Evolutionary conservation across 805 yeast species (phyloP), one percentile per base, ranked within the genome.

Genomic region (Lipomyces sp.): DNA sequence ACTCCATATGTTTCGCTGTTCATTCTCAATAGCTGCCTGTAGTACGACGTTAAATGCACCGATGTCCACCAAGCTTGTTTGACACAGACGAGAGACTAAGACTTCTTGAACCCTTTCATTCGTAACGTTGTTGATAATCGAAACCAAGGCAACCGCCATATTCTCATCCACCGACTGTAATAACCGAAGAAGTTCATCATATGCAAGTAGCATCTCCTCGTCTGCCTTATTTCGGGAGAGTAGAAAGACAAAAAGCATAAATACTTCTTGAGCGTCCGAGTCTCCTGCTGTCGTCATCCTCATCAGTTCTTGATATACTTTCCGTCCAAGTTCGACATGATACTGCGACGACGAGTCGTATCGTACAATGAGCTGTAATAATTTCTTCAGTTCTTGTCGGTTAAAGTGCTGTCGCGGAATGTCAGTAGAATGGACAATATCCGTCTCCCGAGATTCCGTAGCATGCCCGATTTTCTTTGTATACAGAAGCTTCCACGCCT

Each of bases 401-500:
- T 58, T 48, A 33, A 68, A 66, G 11, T 53, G 60, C 18, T 29
- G 33, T 7, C 65, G 18, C n/a, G 59, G 54, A 2, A 58, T 60
- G 29, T 59, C 57, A 10, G 48, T 24, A 4, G 51, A 35, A 24
- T 32, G 60, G 18, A 66, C 62, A 35, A 66, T 15, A 4, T 57
- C 65, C 11, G 65, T 61, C 32, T 29, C 53, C 13, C 29, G 34
- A 10, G 60, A 18, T 29, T 61, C 66, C 15, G 37, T 29, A 18
- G 39, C 51, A 3, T 32, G 15, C 2, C 68, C 70, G 24, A 68
- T 61, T 54, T 53, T 42, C 2, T 63, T 56, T 3, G 60, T 66
- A 34, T 68, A 68, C 24, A 68, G 39, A 37, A 68, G 53, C 50
- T 60, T 60, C 71, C 71, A 68, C 3, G 69, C 71, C 54, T 68